phyloP scores from a whole-genome alignment of 768 basidiomycete species.

The Paxillus ammoniavirescens region DNA sequence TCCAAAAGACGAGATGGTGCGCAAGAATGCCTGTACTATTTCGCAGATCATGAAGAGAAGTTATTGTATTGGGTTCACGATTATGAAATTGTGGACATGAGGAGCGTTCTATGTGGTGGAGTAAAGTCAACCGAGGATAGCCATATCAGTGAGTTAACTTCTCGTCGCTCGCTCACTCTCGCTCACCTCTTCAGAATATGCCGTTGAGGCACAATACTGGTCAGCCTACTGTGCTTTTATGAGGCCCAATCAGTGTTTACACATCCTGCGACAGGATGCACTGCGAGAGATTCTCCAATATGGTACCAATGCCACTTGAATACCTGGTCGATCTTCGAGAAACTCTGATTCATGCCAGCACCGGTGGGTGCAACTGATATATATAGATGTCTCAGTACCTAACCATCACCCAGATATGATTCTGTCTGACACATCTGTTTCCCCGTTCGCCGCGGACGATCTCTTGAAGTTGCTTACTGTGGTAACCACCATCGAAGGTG shows the following conservation, averaged over 20 bases:
- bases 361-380: background rate
- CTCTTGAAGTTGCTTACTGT: slow-evolving; percentile 8
- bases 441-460: slow-evolving; percentile 12
- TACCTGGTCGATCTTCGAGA: slow-evolving; percentile 1
- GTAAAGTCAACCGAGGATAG: slow-evolving; percentile 4
- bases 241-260: background rate
- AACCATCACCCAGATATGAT: slow-evolving; percentile 12
- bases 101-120: background rate
- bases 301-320: background rate
- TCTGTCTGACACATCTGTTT: slow-evolving; percentile 13
- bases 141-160: slow-evolving; percentile 6
- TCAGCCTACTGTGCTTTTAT: background rate
- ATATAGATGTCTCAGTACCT: background rate
- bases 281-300: slow-evolving; percentile 15
- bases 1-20: background rate
- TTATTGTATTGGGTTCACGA: slow-evolving; percentile 8
- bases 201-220: slow-evolving; percentile 28
- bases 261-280: slow-evolving; percentile 17
- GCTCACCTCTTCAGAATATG: slow-evolving; percentile 12
- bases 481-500: slow-evolving; percentile 4
- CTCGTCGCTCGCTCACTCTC: background rate
- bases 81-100: background rate
- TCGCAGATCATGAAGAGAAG: slow-evolving; percentile 3
- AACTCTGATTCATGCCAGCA: slow-evolving; percentile 8
- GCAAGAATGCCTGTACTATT: slow-evolving; percentile 4